Percentiles rank a stretch among this genome's conserved stretches.
These are phyloP conservation scores for Phanerochaete sordida DNA, from an alignment of 768 basidiomycete genomes.

Conservation along the genomic window DNA sequence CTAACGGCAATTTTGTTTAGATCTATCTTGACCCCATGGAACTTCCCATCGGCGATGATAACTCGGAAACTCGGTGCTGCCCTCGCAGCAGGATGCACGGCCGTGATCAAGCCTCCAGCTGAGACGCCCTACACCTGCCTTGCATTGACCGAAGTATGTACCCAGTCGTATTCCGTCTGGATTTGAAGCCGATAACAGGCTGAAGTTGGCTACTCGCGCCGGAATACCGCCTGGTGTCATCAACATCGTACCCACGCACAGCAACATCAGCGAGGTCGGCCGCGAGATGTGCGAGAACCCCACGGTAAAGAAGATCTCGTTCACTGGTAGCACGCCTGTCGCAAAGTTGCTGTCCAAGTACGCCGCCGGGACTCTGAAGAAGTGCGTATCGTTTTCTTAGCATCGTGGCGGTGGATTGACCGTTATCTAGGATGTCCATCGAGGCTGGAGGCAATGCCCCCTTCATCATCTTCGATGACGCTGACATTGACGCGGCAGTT, in stretches of 20 bases:
- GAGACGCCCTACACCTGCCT: constrained; percentile 94
- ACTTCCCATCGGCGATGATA: constrained; percentile 95
- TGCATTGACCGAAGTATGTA: constrained; percentile 79
- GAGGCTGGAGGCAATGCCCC: constrained; percentile 95
- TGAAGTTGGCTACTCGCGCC: constrained; percentile 77
- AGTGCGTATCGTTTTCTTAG: constrained; percentile 41
- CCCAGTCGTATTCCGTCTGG: neutral
- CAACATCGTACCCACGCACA: constrained; percentile 88
- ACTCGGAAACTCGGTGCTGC: constrained; percentile 88
- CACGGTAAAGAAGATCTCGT: constrained; percentile 82
- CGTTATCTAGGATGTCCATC: constrained; percentile 49
- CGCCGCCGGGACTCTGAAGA: constrained; percentile 77
- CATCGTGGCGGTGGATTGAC: neutral
- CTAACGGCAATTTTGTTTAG: constrained; percentile 30
- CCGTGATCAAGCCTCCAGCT: constrained; percentile 91
- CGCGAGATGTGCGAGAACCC: constrained; percentile 92
- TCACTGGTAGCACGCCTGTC: constrained; percentile 85
- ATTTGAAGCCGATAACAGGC: neutral
- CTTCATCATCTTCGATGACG: constrained; percentile 97
- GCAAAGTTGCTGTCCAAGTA: constrained; percentile 73
- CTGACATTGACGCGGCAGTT: constrained; percentile 89
- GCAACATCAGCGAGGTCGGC: constrained; percentile 83
- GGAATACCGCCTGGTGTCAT: constrained; percentile 94
- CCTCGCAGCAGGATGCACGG: constrained; percentile 94
- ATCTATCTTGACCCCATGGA: constrained; percentile 83